Evolutionary conservation across 148 eudicot species (phyloP).

Genomic region (Pouteria glomerata): DNA sequence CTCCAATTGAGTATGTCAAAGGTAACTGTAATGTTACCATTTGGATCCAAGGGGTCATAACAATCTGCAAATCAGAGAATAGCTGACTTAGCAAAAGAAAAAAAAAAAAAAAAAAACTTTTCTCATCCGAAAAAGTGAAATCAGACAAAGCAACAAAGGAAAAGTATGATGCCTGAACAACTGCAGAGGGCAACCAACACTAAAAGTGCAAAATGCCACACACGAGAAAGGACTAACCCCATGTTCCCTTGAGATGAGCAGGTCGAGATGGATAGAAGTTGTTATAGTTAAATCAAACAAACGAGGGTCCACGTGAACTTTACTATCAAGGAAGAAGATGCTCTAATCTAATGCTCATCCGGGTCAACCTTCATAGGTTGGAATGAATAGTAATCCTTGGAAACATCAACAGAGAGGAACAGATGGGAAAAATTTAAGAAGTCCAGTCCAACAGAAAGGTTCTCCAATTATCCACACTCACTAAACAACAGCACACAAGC

Average conservation of each 20-base stretch:
- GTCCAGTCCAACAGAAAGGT: not conserved
- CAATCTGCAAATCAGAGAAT: slow-evolving; percentile 26
- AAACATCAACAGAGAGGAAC: slow-evolving; percentile 11
- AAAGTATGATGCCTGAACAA: slow-evolving; percentile 30
- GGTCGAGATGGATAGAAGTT: slow-evolving; percentile 8
- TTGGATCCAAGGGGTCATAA: slow-evolving; percentile 49
- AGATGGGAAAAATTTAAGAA: not conserved
- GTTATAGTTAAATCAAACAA: slow-evolving; percentile 1
- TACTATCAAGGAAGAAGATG: not conserved
- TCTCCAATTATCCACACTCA: not conserved
- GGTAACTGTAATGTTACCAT: slow-evolving; percentile 39
- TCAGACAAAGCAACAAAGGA: slow-evolving; percentile 2
- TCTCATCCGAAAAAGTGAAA: not conserved
- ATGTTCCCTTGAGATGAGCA: slow-evolving; percentile 7
- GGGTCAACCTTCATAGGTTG: not conserved
- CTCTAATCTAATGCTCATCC: not conserved
- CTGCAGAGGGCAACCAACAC: slow-evolving; percentile 19
- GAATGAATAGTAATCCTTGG: slow-evolving; percentile 9
- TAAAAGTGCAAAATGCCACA: slow-evolving; percentile 13
- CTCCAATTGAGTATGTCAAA: slow-evolving; percentile 33
- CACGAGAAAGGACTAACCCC: slow-evolving; percentile 11
- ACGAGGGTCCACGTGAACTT: not conserved
- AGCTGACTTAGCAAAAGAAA: not conserved
- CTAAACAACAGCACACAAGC: not conserved
- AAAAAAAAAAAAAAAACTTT: no score